Evolutionary conservation across 305 asterid genomes (phyloP).

Genomic region (Petunia hybrid): DNA sequence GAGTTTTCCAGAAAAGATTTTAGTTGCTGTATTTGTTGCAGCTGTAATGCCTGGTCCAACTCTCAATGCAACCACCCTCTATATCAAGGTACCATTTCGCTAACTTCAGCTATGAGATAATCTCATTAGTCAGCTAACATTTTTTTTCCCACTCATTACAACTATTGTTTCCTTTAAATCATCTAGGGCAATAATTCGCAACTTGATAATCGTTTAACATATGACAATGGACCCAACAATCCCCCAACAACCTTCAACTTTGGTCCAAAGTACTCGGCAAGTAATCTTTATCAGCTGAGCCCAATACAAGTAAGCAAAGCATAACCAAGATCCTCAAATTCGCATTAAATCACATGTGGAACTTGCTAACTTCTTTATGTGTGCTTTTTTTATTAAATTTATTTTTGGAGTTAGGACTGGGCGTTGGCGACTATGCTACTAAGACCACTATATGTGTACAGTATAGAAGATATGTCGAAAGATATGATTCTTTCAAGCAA

Average conservation of each 20-base stretch:
- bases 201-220: constrained; percentile 22
- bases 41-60: constrained; percentile 53
- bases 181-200: background rate
- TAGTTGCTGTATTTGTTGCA: constrained; percentile 60
- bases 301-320: constrained; percentile 17
- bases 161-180: background rate
- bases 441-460: constrained; percentile 60
- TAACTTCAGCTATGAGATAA: background rate
- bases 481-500: constrained; percentile 50
- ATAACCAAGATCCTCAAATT: background rate
- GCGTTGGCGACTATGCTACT: constrained; percentile 53
- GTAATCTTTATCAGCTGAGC: constrained; percentile 37
- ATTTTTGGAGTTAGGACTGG: constrained; percentile 47
- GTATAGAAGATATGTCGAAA: constrained; percentile 48
- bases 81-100: background rate
- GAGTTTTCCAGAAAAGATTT: constrained; percentile 56
- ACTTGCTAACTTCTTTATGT: background rate
- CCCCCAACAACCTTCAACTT: constrained; percentile 35
- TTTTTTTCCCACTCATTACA: background rate
- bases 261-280: constrained; percentile 30
- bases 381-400: background rate
- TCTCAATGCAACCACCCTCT: background rate
- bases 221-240: constrained; percentile 29
- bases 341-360: background rate
- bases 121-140: background rate